Percentiles rank a stretch among this genome's conserved stretches.
Conservation (phyloP, 2,329 filamentous ascomycete species). For the Claviceps arundinis region DNA sequence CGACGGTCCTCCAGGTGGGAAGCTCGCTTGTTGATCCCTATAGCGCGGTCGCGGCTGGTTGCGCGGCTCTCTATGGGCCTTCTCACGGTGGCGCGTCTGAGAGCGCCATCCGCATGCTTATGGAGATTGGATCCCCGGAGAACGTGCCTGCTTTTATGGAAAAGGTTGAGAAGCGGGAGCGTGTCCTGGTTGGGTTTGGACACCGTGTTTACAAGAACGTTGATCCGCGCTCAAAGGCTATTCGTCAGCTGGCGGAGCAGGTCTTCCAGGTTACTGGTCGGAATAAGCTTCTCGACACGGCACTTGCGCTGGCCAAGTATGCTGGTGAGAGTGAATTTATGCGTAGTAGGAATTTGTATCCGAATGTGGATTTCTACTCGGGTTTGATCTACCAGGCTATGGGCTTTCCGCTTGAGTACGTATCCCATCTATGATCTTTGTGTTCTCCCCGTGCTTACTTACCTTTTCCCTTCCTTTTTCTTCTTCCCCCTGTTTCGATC, state of each 20-base stretch:
- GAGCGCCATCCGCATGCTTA: slow-evolving; percentile 39
- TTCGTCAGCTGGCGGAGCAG: slow-evolving; percentile 33
- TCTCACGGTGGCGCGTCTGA: slow-evolving; percentile 48
- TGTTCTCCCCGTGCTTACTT: too few relatives aligned
- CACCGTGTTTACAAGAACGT: slow-evolving; percentile 42
- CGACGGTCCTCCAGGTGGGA: slow-evolving; percentile 41
- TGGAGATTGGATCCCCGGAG: slow-evolving; percentile 35
- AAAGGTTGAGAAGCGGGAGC: slow-evolving; percentile 35
- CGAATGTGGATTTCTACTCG: slow-evolving; percentile 39
- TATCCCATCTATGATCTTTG: not conserved
- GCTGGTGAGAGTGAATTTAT: slow-evolving; percentile 34
- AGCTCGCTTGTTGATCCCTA: slow-evolving; percentile 43
- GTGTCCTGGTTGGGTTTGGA: slow-evolving; percentile 41
- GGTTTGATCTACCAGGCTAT: slow-evolving; percentile 39
- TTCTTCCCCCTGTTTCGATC: not conserved
- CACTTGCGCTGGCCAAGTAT: slow-evolving; percentile 30
- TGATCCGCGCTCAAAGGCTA: slow-evolving; percentile 37
- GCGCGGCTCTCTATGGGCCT: slow-evolving; percentile 41
- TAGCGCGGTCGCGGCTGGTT: slow-evolving; percentile 37
- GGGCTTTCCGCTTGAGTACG: slow-evolving; percentile 35
- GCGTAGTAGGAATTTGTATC: slow-evolving; percentile 34
- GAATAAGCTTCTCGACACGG: slow-evolving; percentile 38
- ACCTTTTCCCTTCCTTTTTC: not conserved
- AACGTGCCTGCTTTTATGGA: slow-evolving; percentile 37
- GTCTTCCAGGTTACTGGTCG: slow-evolving; percentile 36